These are phyloP conservation scores for Phylloporus rhodoxanthus DNA, from an alignment of 768 basidiomycete genomes.

Conservation along the genomic window DNA sequence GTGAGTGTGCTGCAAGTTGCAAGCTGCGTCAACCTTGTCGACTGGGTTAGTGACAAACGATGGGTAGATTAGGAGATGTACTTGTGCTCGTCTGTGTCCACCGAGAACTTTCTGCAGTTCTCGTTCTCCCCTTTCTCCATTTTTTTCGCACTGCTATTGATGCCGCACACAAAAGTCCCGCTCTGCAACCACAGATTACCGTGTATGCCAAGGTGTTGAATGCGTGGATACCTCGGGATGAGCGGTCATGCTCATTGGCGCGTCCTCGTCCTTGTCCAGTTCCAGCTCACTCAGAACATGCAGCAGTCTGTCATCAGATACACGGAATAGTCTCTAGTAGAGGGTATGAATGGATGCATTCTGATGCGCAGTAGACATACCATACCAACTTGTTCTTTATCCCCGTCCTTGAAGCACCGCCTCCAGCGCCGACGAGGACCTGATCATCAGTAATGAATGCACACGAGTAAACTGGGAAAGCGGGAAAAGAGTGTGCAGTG, in stretches of 20 bases:
- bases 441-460: conserved; percentile 68
- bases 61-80: conserved; percentile 28
- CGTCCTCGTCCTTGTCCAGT: conserved; percentile 79
- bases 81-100: conserved; percentile 48
- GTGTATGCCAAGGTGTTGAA: background rate
- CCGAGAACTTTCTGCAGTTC: conserved; percentile 72
- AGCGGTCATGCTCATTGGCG: conserved; percentile 92
- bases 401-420: conserved; percentile 78
- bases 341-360: conserved; percentile 5
- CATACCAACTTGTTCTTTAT: conserved; percentile 93
- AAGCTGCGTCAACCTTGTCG: conserved; percentile 20
- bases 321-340: conserved; percentile 60
- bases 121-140: conserved; percentile 66
- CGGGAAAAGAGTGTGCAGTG: conserved; percentile 64
- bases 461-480: conserved; percentile 86
- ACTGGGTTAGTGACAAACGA: conserved; percentile 8
- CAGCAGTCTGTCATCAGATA: conserved; percentile 48
- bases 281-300: conserved; percentile 62
- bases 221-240: conserved; percentile 45
- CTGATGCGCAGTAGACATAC: conserved; percentile 33
- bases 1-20: conserved; percentile 57
- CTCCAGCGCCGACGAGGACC: conserved; percentile 84
- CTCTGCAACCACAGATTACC: conserved; percentile 26
- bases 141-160: conserved; percentile 70
- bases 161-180: conserved; percentile 69